A percentile compares a stretch with the other conserved stretches of the same genome.
phyloP scores from a whole-genome alignment of 83 land plant species.

The Isoetes engelmannii region DNA sequence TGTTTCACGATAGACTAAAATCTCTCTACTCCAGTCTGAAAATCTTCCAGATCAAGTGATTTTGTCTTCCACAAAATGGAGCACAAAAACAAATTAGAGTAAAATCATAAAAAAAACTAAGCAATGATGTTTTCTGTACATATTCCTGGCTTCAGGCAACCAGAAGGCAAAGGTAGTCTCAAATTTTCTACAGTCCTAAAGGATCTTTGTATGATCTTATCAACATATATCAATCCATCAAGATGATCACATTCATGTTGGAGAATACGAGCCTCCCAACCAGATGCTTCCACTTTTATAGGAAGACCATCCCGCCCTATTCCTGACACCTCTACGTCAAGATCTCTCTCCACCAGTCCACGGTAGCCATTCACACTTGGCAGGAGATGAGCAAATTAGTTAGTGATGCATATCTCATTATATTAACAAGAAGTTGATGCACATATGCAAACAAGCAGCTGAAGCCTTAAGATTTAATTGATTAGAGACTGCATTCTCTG shows the following conservation, averaged over 20 bases:
- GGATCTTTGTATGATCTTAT: slow-evolving; percentile 71
- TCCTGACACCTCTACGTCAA: slow-evolving; percentile 86
- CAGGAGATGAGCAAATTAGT: too few species aligned
- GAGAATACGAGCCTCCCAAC: slow-evolving; percentile 93
- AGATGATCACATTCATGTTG: slow-evolving; percentile 98
- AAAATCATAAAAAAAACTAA: too few species aligned
- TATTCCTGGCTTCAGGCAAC: slow-evolving; percentile 67
- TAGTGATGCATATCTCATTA: too few species aligned
- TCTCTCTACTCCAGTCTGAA: too few species aligned
- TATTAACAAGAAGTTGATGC: too few species aligned
- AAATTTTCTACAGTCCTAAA: slow-evolving; percentile 72
- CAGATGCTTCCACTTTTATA: slow-evolving; percentile 62
- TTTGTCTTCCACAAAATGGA: too few species aligned
- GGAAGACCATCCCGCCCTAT: slow-evolving; percentile 70
- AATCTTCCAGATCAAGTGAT: too few species aligned
- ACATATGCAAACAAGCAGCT: too few species aligned
- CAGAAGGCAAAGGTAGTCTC: slow-evolving; percentile 64
- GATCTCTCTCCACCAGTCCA: slow-evolving; percentile 69
- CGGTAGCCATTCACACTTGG: slow-evolving; percentile 84
- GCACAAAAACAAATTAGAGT: too few species aligned
- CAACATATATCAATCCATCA: slow-evolving; percentile 78
- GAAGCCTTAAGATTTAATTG: too few species aligned
- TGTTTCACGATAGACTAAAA: too few species aligned
- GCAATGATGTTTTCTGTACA: slow-evolving; percentile 7
- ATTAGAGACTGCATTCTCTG: too few species aligned